Evolutionary conservation across 108 stramenopile genomes (phyloP), one percentile per base, ranked within the genome.

Genomic region (Pinguiococcus pyrenoidosus): DNA sequence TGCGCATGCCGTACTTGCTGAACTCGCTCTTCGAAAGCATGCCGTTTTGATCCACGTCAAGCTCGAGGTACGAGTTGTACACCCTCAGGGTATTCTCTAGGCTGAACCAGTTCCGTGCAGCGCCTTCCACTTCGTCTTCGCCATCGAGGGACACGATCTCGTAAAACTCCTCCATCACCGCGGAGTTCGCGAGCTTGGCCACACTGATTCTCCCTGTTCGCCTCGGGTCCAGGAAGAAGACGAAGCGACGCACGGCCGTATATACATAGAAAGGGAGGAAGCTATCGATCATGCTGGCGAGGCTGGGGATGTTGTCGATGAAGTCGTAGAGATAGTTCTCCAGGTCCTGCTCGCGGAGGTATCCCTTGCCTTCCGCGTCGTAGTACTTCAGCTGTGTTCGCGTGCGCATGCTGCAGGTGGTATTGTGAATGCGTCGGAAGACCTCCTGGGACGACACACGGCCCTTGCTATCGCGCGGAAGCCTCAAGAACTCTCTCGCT

Each of bases 191-290:
- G 29, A 74, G 64, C 3, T 17, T 17, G 10, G 18, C 30, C 27
- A 74, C 50, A 28, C 49, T 16, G 25, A 74, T 52, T 18, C 57
- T 45, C 5, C 52, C 52, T 16, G 53, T 57, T 0, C 33, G 27
- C 34, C 32, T 51, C 18, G 68, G 53, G 36, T 72, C 74, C 14
- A 75, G 59, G 62, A 71, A 72, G 43, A 75, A 75, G 46, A 75
- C 60, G 54, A 75, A 66, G 1, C 68, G 30, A 7, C 74, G 50
- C 7, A 72, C 70, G 0, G 71, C 74, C 3, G 70, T 72, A 53
- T 70, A 75, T 18, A 75, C 72, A 37, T 72, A 75, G 27, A 70
- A 75, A 3, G 71, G 63, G 40, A 37, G 27, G 37, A 75, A 75
- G 34, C 40, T 56, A 1, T 72, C 64, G 27, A 2, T 32, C 42